Percentiles rank a stretch among this genome's conserved stretches.
phyloP scores from a whole-genome alignment of 345 rosid genomes.

The Melaleuca quinquenervia region DNA sequence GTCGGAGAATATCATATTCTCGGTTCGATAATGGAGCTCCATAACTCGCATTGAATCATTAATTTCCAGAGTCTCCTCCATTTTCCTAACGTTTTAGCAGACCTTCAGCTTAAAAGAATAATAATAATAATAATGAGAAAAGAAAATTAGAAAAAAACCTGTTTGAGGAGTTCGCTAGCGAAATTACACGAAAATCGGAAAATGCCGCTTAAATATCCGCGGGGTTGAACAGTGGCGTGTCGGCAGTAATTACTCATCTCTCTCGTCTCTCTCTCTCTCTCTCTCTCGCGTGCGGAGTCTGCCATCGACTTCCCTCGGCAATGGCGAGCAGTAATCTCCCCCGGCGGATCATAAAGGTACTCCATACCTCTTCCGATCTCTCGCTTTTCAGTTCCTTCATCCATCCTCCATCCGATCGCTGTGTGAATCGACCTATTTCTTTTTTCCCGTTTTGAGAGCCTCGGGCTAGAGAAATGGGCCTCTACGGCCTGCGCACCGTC shows the following conservation, averaged over 20 bases:
- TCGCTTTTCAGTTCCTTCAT: not conserved
- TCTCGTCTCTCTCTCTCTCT: not conserved
- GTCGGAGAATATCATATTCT: not conserved
- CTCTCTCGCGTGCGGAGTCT: not conserved
- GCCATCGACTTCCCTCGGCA: not conserved
- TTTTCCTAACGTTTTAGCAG: not conserved
- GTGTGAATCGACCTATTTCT: not conserved
- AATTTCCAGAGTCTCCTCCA: not conserved
- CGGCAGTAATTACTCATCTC: not conserved
- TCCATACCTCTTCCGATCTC: not conserved
- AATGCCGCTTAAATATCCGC: not conserved
- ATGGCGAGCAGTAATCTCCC: constrained; percentile 44
- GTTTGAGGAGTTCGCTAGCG: not conserved
- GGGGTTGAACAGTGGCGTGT: not conserved
- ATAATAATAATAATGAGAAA: not conserved
- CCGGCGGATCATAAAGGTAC: constrained; percentile 40
- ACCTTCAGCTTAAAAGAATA: not conserved
- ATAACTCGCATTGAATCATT: not conserved
- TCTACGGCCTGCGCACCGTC: not conserved
- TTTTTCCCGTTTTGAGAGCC: not conserved
- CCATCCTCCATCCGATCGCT: not conserved
- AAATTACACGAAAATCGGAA: not conserved
- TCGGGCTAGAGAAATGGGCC: not conserved
- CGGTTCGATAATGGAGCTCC: not conserved
- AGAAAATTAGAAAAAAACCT: not conserved